Base-by-base conservation (phyloP, 805 yeast genomes). In the Nakazawaea anatomiae region DNA sequence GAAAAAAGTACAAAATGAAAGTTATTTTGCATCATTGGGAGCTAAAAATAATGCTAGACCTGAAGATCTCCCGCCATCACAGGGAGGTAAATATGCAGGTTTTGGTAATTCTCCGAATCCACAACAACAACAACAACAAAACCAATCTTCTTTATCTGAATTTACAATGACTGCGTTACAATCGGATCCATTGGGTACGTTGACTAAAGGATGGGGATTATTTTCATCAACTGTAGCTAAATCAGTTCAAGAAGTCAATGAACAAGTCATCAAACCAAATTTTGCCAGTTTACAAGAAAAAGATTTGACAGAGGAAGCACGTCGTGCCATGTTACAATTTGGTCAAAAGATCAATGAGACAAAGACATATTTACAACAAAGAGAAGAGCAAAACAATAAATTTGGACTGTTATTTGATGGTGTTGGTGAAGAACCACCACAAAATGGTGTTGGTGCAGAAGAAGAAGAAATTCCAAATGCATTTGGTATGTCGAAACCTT, bases 261-360 rank as follows among this genome's bases (percentile, higher is more conserved):
- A 91, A 60, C 70, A 83, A 7, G 96, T 90, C 47, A 90, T 94
- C 57, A 89, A 88, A 64, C 99, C 99, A n/a, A 82, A 94, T 44
- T 76, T 89, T 64, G 83, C 82, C 62, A 90, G 87, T 61, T 75
- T 94, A 58, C 80, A 84, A 39, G 89, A 83, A 54, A 81, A 87
- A 55, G 98, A 94, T 53, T 67, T 88, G 42, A 82, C 95, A 28
- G 73, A 69, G 50, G 96, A 89, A 62, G 94, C 98, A 4, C 82
- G 79, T 55, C 80, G 89, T 58, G 98, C 98, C n/a, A 88, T 96
- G 79, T 85, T 89, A 53, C 97, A 94, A 72, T 94, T 92, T 71
- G 97, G 97, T 45, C 96, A 88, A 64, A 89, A 83, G 62, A 87
- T 92, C 71, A 96, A 87, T 65, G 95, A 90, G 58, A 89, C 97